Base-by-base conservation (phyloP, 2,329 filamentous ascomycete species). In the Taxawa tesnikishii region DNA sequence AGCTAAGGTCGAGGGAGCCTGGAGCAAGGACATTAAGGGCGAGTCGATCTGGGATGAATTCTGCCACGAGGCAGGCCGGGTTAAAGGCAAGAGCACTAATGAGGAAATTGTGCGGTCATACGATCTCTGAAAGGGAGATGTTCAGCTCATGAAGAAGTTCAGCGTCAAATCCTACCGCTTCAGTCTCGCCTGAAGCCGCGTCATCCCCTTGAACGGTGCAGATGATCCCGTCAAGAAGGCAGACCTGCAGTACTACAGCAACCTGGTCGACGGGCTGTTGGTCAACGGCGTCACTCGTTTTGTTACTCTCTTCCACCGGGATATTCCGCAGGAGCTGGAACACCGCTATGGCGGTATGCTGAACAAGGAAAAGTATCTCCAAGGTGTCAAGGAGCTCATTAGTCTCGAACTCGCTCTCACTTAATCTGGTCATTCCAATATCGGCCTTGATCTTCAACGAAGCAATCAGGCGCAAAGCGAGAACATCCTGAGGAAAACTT, bases 71-170 rank as follows among this genome's bases (percentile, higher is more conserved):
- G 34, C 31, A 6, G 29, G 26, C 28, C 27, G 36, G 26, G 58
- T 64, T 5, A 44, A 47, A 9, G 47, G 44, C 26, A 58, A 45
- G 38, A 45, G 49, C 2, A 57, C 46, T 3, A 31, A 19, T 12
- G 69, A 73, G 39, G 50, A 73, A 13, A 61, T 59, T 1, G 58
- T 61, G 33, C 58, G 63, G 29, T 60, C 65, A 31, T 67, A 67
- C 38, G 65, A 63, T 25, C 40, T 60, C 2, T 62, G 56, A 41
- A 53, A 55, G 34, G 74, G 83, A 24, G 46, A 48, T 15, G 40
- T 48, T 8, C 26, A 30, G 2, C 33, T 48, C 2, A 39, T 48
- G 33, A 46, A 44, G 17, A 36, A 26, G 8, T 34, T 40, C 10
- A 39, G 44, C 5, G 45, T 43, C n/a, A 44, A n/a, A n/a, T n/a